Evolutionary conservation across 2,329 filamentous ascomycete genomes (phyloP).

Genomic region (Sporothrix globosa): DNA sequence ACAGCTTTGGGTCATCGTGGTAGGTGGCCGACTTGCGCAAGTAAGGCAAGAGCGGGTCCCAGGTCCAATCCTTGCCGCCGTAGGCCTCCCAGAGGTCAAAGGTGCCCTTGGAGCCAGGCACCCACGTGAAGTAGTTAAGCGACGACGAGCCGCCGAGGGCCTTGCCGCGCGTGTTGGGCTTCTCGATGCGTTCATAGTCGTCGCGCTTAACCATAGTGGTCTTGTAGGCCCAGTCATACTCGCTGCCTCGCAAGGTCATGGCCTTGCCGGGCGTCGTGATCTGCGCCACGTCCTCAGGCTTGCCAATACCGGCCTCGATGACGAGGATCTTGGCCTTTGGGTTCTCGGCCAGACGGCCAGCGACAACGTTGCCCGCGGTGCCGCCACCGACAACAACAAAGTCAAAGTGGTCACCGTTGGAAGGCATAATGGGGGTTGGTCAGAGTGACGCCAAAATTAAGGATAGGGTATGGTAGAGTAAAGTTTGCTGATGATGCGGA

Average conservation of each 20-base stretch:
- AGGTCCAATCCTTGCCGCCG: constrained; percentile 69
- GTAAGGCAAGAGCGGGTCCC: constrained; percentile 55
- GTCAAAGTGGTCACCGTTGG: constrained; percentile 47
- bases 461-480: neutral
- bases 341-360: constrained; percentile 56
- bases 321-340: constrained; percentile 52
- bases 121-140: constrained; percentile 68
- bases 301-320: constrained; percentile 54
- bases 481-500: neutral
- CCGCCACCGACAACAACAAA: constrained; percentile 50
- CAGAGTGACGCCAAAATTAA: neutral
- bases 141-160: constrained; percentile 61
- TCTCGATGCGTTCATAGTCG: constrained; percentile 64
- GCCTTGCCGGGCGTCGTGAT: constrained; percentile 58
- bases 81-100: constrained; percentile 72
- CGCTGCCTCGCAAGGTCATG: constrained; percentile 57
- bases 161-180: constrained; percentile 65
- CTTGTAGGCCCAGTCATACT: constrained; percentile 65
- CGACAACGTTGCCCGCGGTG: constrained; percentile 54
- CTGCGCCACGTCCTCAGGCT: constrained; percentile 54
- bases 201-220: constrained; percentile 62
- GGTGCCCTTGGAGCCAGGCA: constrained; percentile 60
- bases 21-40: constrained; percentile 61
- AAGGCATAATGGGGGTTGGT: constrained; percentile 41
- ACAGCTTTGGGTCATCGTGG: constrained; percentile 56